Evolutionary conservation across 441 rosid species (phyloP).

Genomic region (Populus hybrid): DNA sequence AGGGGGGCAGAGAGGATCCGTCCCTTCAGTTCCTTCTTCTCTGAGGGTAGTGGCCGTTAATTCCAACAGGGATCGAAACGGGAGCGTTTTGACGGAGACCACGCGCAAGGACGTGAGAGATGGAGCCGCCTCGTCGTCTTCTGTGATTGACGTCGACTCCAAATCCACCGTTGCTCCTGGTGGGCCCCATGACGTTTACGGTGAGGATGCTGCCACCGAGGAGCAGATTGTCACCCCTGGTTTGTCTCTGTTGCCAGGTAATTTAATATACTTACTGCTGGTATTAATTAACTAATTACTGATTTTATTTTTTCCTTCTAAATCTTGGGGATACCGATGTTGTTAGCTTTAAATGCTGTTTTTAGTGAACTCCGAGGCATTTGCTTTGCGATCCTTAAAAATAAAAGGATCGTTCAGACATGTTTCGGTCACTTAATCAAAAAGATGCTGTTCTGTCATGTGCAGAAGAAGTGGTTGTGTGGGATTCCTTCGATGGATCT

Average conservation of each 20-base stretch:
- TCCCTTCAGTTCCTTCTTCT: slow-evolving; percentile 30
- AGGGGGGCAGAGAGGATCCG: slow-evolving; percentile 33
- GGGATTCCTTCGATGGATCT: not conserved
- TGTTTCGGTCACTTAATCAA: no score
- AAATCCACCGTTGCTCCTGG: slow-evolving; percentile 42
- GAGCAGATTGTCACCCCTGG: slow-evolving; percentile 87
- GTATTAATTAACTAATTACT: not conserved
- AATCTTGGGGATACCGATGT: not conserved
- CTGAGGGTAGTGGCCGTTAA: slow-evolving; percentile 37
- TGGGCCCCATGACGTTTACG: slow-evolving; percentile 62
- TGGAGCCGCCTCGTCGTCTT: slow-evolving; percentile 16
- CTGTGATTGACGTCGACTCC: slow-evolving; percentile 41
- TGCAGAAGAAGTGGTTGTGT: not conserved
- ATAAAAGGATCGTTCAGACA: not conserved
- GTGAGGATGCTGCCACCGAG: slow-evolving; percentile 74
- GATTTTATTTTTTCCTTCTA: not conserved
- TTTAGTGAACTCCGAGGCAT: not conserved
- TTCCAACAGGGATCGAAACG: slow-evolving; percentile 44
- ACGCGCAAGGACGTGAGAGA: slow-evolving; percentile 40
- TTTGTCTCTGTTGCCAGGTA: slow-evolving; percentile 84
- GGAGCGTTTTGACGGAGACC: slow-evolving; percentile 45
- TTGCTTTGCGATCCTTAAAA: not conserved
- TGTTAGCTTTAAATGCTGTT: not conserved
- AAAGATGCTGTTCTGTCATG: not conserved
- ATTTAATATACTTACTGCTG: not conserved